Percentiles rank a stretch among this genome's conserved stretches.
Evolutionary conservation across 805 yeast species (phyloP).

Genomic region (Saccharomycopsis malanga): DNA sequence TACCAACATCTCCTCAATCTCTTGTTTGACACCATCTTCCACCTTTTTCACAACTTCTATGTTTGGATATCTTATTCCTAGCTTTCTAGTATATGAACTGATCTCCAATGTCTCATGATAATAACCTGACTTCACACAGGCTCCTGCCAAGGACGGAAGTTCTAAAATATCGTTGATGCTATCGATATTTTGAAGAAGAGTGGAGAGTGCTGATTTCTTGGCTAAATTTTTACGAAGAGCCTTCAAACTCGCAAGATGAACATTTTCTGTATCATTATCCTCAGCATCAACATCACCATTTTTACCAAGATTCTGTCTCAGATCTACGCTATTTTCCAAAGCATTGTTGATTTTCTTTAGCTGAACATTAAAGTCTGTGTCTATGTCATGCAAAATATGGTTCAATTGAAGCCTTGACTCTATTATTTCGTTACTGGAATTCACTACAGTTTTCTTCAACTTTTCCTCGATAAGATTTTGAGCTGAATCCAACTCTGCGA

Average conservation of each 20-base stretch:
- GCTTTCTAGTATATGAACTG: slow-evolving; percentile 62
- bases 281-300: slow-evolving; percentile 24
- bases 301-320: neutral
- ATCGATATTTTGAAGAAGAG: slow-evolving; percentile 55
- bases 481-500: slow-evolving; percentile 63
- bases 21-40: slow-evolving; percentile 44
- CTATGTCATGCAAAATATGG: slow-evolving; percentile 28
- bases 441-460: slow-evolving; percentile 34
- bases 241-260: slow-evolving; percentile 26
- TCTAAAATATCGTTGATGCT: slow-evolving; percentile 72
- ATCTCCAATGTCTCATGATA: slow-evolving; percentile 87
- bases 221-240: neutral
- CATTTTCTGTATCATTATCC: slow-evolving; percentile 24
- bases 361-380: slow-evolving; percentile 27
- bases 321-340: neutral
- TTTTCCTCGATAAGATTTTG: slow-evolving; percentile 42
- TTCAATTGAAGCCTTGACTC: slow-evolving; percentile 39
- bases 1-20: slow-evolving; percentile 58
- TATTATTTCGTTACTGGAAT: slow-evolving; percentile 33
- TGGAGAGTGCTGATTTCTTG: slow-evolving; percentile 28
- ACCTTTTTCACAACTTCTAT: slow-evolving; percentile 45
- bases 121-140: slow-evolving; percentile 81
- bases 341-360: neutral
- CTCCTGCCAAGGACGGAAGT: slow-evolving; percentile 71
- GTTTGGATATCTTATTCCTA: slow-evolving; percentile 62